Base-by-base conservation (phyloP, 192 early-diverging fungal genomes). In the Coemansia sp. region DNA sequence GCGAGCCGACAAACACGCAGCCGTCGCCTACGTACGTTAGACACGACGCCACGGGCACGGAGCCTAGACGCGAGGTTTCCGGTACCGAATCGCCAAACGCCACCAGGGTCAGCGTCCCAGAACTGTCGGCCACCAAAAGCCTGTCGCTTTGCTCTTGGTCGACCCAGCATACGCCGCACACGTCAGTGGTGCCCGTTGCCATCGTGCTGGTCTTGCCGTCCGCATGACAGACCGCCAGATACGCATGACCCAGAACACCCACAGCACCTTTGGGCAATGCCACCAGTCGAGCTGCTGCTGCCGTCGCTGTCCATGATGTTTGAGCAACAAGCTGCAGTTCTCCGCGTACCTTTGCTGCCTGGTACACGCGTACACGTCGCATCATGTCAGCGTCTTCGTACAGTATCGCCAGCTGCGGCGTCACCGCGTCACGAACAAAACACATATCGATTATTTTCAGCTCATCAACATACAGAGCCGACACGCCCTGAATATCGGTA, bases 1-100 rank as follows among this genome's bases (percentile, higher is more conserved):
- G 85, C 5, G 94, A 96, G 4, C 97, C 96, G 61, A 98, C 66
- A 71, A 86, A 99, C 7, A 91, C 79, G 61, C 83, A 84, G 30
- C 88, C 89, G 18, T 85, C 76, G 48, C 81, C 85, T 18, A 98
- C 69, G 51, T 91, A 90, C 11, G 87, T 72, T 30, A 99, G 73
- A 2, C 85, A 78, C 2, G 89, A 77, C 10, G 86, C 80, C n/a
- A 81, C 77, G 4, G 88, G 77, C 3, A 73, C 82, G 48, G 80
- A 48, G 30, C 82, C 85, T 14, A 86, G 66, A 0, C 75, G 68
- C 65, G 87, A 75, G 25, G 85, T 40, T 48, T 16, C 8, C 8
- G 29, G 51, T 54, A 22, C 51, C 49, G n/a, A 5, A 17, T 25
- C 8, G 49, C 14, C 51, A 33, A 60, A 20, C 25, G 86, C 78